Conservation (phyloP, 305 asterid species). For the Rubia balearica region DNA sequence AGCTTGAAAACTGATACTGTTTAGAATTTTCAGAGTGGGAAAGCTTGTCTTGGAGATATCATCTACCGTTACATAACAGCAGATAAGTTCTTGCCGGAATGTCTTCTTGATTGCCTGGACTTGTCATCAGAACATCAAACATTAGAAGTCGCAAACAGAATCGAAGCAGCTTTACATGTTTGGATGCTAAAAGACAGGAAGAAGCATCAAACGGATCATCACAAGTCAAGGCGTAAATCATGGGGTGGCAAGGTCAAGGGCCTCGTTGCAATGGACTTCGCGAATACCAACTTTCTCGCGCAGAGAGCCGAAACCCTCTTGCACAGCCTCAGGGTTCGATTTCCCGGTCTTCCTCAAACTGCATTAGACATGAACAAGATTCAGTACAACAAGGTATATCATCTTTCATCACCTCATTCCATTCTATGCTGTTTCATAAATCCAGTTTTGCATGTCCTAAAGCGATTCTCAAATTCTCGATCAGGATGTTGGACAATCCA, state of each 20-base stretch:
- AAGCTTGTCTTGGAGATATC: conserved; percentile 73
- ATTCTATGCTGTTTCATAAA: background rate
- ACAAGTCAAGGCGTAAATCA: conserved; percentile 45
- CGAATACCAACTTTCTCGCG: conserved; percentile 46
- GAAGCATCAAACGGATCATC: conserved; percentile 38
- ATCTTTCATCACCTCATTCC: background rate
- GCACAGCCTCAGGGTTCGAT: conserved; percentile 64
- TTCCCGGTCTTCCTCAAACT: conserved; percentile 95
- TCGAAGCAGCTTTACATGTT: conserved; percentile 81
- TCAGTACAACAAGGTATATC: conserved; percentile 78
- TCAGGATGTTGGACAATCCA: conserved; percentile 98
- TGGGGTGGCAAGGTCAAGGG: conserved; percentile 93
- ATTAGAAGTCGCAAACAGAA: conserved; percentile 69
- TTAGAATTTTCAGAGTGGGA: conserved; percentile 55
- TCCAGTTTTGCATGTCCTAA: background rate
- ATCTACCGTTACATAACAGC: conserved; percentile 74
- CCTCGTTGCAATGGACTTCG: conserved; percentile 52
- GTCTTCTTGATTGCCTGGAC: conserved; percentile 81
- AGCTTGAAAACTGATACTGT: background rate
- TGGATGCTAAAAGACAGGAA: conserved; percentile 73
- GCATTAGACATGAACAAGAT: conserved; percentile 89
- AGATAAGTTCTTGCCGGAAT: conserved; percentile 78
- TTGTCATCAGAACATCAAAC: conserved; percentile 84
- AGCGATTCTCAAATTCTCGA: conserved; percentile 15
- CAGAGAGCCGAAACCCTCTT: conserved; percentile 73